Evolutionary conservation across 2,329 filamentous ascomycete species (phyloP), one percentile per base, ranked within the genome.

Genomic region (Colletotrichum sansevieriae): DNA sequence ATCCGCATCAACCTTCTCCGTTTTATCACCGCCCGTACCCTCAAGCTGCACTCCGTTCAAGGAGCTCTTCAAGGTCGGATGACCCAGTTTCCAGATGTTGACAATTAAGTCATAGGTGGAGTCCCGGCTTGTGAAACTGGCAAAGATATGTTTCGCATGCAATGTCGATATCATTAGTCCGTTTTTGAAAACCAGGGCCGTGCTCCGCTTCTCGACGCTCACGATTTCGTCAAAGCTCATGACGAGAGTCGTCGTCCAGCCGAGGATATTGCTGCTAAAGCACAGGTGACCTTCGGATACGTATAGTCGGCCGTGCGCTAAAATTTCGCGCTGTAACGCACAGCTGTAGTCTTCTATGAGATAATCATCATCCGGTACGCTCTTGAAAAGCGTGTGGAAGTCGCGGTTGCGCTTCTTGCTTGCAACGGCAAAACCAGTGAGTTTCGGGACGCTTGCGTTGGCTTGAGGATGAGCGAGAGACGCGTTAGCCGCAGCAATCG

Each of bases 191-290:
- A 99, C 85, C 69, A 99, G 86, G 0, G 96, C 96, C 0, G 96
- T 99, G 77, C 91, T 98, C 78, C 97, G 92, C 83, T 98, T 98
- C 81, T 99, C 96, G 8, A 99, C 92, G 1, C 95, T 94, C 20
- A 98, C 93, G 66, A 99, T 93, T 79, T 99, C 96, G 76, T 99
- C 96, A 77, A 99, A 99, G 78, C 94, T 97, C 83, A 99, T 97
- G 60, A 99, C 95, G 47, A 99, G 84, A 1, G 96, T 99, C 0
- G 96, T 99, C 22, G 97, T 92, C 96, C 96, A 99, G 62, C 96
- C 96, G 54, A 99, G 88, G 72, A 99, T 99, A 77, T 99, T 99
- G 83, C 96, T 98, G 75, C 95, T 98, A 81, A 99, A 99, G 83
- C 96, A 99, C 54, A 99, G 89, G 77, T 99, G 95, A 11, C 95